Evolutionary conservation across 2,329 filamentous ascomycete species (phyloP).

Genomic region (Cladophialophora carrionii): DNA sequence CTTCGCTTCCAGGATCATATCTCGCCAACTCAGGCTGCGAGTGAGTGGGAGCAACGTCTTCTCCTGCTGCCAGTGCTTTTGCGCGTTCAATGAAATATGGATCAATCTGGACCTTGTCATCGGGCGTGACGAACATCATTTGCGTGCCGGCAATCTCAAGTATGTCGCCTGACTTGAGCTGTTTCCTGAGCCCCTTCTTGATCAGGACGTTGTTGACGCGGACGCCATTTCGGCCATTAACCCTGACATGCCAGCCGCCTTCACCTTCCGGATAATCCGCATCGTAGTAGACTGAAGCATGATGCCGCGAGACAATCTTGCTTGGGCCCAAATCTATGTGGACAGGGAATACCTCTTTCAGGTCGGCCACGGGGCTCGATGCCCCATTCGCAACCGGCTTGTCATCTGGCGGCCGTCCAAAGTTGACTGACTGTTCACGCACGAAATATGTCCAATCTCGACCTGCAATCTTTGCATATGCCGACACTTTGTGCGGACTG

Average conservation of each 20-base stretch:
- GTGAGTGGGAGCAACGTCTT: slow-evolving; percentile 48
- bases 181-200: slow-evolving; percentile 66
- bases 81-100: slow-evolving; percentile 71
- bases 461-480: slow-evolving; percentile 57
- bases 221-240: slow-evolving; percentile 89
- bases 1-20: slow-evolving; percentile 17
- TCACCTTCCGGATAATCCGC: slow-evolving; percentile 57
- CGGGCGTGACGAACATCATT: slow-evolving; percentile 98
- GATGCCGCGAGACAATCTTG: slow-evolving; percentile 77
- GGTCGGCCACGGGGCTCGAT: slow-evolving; percentile 52
- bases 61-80: slow-evolving; percentile 49
- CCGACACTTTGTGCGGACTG: slow-evolving; percentile 49
- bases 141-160: slow-evolving; percentile 90
- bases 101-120: slow-evolving; percentile 70
- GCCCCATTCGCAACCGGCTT: slow-evolving; percentile 41
- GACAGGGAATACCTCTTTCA: slow-evolving; percentile 53
- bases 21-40: slow-evolving; percentile 43
- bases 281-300: slow-evolving; percentile 75
- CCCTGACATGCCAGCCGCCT: slow-evolving; percentile 76
- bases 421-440: slow-evolving; percentile 53
- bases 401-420: slow-evolving; percentile 55
- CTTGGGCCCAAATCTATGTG: slow-evolving; percentile 88
- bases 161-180: slow-evolving; percentile 82
- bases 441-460: slow-evolving; percentile 58
- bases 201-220: slow-evolving; percentile 75